Evolutionary conservation across 2,329 filamentous ascomycete species (phyloP), one percentile per base, ranked within the genome.

Genomic region (Daldinia eschscholtzii): DNA sequence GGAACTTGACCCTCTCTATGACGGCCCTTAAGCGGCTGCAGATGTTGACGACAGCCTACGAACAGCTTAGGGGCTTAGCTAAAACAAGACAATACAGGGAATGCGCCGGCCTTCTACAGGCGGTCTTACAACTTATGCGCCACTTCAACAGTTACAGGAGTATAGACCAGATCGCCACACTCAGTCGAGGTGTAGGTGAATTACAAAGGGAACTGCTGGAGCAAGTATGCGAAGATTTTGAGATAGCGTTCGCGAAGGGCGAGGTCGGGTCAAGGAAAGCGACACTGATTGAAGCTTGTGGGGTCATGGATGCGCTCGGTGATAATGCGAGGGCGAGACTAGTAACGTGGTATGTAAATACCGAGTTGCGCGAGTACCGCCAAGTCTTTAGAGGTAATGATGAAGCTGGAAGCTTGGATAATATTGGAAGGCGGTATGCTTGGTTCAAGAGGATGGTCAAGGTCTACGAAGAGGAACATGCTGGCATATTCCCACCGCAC

Each of bases 1-100:
- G 92, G 80, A 99, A 99, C 81, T 86, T 99, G 69, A 98, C 96
- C 9, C 86, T 97, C 61, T 98, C 94, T 72, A 99, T 99, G 96
- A 99, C 96, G 48, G 95, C 95, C 23, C 85, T 99, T 76, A 99
- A 99, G 84, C 88, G 96, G 53, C 86, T 99, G 75, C 96, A 99
- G 85, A 99, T 99, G 96, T 84, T 99, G 78, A 98, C 96, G 4
- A 98, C 96, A 3, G 96, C 96, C n/a, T 99, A 98, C 81, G 96
- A 98, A 79, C 96, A 99, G 82, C 86, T 99, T 65, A 88, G 92
- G 65, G 92, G 90, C 2, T 84, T 98, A 73, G 92, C 93, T 72
- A 92, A 92, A 80, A 91, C 92, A 39, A 87, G 95, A 64, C 96
- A 99, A 80, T 99, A 99, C 80, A 87, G 93, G 71, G 96, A 99